These are phyloP conservation scores for Solanum phureja DNA, from an alignment of 257 asterid species.

Conservation along the genomic window DNA sequence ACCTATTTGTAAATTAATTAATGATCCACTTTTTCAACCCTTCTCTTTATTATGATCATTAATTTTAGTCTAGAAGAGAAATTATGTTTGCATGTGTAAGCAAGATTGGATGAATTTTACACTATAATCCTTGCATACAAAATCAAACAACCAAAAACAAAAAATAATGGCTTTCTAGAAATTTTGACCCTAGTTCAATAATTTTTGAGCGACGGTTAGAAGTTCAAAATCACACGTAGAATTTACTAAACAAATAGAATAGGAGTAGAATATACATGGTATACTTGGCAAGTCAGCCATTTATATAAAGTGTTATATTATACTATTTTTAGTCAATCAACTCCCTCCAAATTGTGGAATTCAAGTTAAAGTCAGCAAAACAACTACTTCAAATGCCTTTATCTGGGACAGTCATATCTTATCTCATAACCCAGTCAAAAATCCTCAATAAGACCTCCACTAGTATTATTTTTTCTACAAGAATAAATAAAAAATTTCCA, in stretches of 20 bases:
- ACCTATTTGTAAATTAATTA: background rate
- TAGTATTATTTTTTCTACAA: background rate
- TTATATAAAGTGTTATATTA: background rate
- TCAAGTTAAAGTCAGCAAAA: background rate
- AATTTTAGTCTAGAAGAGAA: background rate
- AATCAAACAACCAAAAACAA: background rate
- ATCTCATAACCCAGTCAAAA: background rate
- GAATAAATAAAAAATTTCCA: background rate
- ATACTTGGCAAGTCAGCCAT: background rate
- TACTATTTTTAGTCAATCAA: background rate
- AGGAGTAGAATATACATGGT: background rate
- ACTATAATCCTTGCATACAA: background rate
- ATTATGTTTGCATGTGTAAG: background rate
- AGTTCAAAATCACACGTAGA: background rate
- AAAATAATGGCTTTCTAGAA: background rate
- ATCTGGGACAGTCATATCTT: background rate
- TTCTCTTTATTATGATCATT: background rate
- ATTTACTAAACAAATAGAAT: background rate
- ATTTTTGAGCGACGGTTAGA: background rate
- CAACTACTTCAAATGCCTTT: background rate
- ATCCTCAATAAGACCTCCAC: background rate
- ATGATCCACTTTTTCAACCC: background rate
- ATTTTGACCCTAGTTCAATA: background rate
- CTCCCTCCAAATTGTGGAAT: background rate
- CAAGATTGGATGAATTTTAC: background rate